These are phyloP conservation scores for Fusarium illudens DNA, from an alignment of 2,329 filamentous ascomycete species.

Conservation along the genomic window DNA sequence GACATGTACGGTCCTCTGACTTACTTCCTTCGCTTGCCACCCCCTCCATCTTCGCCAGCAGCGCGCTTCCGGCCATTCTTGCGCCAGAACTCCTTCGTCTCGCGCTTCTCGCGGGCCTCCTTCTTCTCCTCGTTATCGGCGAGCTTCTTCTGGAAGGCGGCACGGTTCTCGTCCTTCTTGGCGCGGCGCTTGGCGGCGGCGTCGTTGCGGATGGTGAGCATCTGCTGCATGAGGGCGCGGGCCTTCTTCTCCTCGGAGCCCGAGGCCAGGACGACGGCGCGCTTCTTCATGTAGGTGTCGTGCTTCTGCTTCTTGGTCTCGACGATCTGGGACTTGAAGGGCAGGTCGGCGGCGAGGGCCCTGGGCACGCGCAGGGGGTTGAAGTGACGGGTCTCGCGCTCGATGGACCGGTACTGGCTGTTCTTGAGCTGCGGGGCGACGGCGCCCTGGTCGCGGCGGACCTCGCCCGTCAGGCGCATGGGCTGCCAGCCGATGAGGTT, in stretches of 20 bases:
- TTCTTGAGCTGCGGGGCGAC: slow-evolving; percentile 83
- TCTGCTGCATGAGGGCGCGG: slow-evolving; percentile 88
- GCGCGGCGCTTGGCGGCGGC: slow-evolving; percentile 82
- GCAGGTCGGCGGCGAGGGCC: slow-evolving; percentile 82
- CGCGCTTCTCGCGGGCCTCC: slow-evolving; percentile 84
- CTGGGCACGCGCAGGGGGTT: slow-evolving; percentile 81
- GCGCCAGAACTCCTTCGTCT: slow-evolving; percentile 92
- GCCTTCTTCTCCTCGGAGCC: slow-evolving; percentile 90
- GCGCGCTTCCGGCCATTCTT: slow-evolving; percentile 81
- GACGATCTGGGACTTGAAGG: slow-evolving; percentile 91
- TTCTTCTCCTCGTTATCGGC: slow-evolving; percentile 86
- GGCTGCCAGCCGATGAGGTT: slow-evolving; percentile 92
- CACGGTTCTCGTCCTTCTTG: slow-evolving; percentile 88
- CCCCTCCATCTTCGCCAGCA: slow-evolving; percentile 52
- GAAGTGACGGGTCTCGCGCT: slow-evolving; percentile 76
- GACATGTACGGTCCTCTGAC: not conserved
- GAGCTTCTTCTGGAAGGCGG: slow-evolving; percentile 83
- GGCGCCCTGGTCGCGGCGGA: slow-evolving; percentile 79
- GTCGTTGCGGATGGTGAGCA: slow-evolving; percentile 89
- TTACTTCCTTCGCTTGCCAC: slow-evolving; percentile 49
- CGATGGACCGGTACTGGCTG: slow-evolving; percentile 79
- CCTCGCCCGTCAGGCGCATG: slow-evolving; percentile 94
- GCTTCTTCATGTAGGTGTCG: slow-evolving; percentile 92
- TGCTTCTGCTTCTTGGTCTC: slow-evolving; percentile 81
- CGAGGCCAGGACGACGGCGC: slow-evolving; percentile 83